Evolutionary conservation across 202 grass and related monocot species (phyloP), one percentile per base, ranked within the genome.

Genomic region (Cymbopogon flexuosus): DNA sequence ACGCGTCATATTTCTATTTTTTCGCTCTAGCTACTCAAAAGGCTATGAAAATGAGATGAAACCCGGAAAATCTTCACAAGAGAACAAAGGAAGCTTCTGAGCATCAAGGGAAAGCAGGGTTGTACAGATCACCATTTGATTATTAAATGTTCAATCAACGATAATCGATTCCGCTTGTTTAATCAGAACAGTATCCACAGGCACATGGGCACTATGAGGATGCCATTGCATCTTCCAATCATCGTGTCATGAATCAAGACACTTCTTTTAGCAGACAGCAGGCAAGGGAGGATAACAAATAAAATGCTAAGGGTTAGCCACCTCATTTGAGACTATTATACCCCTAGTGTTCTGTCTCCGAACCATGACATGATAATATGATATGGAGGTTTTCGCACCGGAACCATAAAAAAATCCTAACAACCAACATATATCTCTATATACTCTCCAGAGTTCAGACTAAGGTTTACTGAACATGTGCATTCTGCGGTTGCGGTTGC

Each of bases 121-220:
- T 69, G 75, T 88, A 63, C 86, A 80, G 34, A 80, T 84, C 70
- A 62, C 40, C 52, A 10, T 58, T 11, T 9, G 34, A 84, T 88
- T 84, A 84, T 62, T 73, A 83, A 84, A 84, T 6, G 42, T 64
- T 76, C 81, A 80, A 88, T 80, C 42, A 21, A 19, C 37, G 60
- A 76, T 88, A 75, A 80, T 80, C 58, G 62, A 37, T 51, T 51
- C 9, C 29, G 51, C 36, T 79, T 84, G 31, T 84, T 79, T 84
- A 88, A 84, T 88, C 75, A 62, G 3, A 63, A 63, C 62, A 45
- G 70, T 76, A 80, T 80, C 86, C 76, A 35, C 52, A 54, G 12
- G 46, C 81, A 88, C 76, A 80, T 88, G 81, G 81, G 71, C 81
- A 18, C 81, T 62, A 63, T 54, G 86, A 84, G 81, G 69, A 84